Conservation (phyloP, 208 protist species). For the Leishmania tropica region DNA sequence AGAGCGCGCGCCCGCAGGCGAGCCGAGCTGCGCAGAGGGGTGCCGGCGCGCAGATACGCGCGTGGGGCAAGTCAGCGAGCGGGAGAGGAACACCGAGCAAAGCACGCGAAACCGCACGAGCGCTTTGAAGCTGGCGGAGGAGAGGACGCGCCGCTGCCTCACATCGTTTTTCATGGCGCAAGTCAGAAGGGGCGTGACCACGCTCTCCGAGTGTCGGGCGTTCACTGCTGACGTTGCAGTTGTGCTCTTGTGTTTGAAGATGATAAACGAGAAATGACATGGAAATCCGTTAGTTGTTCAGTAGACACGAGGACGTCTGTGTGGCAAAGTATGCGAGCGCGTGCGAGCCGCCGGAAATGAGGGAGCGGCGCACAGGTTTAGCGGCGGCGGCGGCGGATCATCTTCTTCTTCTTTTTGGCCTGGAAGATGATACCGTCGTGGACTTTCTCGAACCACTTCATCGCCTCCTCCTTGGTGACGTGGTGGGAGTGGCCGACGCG, state of each 20-base stretch:
- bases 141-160: not conserved
- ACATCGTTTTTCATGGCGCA: not conserved
- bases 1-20: not conserved
- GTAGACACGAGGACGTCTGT: constrained; percentile 6
- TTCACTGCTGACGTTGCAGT: not conserved
- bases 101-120: not conserved
- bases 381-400: constrained; percentile 98
- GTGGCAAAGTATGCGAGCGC: not conserved
- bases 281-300: constrained; percentile 13
- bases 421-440: constrained; percentile 98
- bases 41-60: not conserved
- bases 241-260: not conserved
- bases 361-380: constrained; percentile 57
- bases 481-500: constrained; percentile 95
- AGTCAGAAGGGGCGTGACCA: not conserved
- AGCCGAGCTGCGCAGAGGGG: not conserved
- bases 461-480: constrained; percentile 97
- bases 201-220: not conserved
- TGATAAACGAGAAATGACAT: constrained; percentile 11
- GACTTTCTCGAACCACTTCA: constrained; percentile 99
- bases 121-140: not conserved
- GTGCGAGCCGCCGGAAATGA: not conserved
- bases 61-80: not conserved
- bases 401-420: constrained; percentile 96
- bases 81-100: too few relatives aligned